A percentile compares a stretch with the other conserved stretches of the same genome.
phyloP scores from a whole-genome alignment of 2,329 filamentous ascomycete species.

The Neurospora sp. region DNA sequence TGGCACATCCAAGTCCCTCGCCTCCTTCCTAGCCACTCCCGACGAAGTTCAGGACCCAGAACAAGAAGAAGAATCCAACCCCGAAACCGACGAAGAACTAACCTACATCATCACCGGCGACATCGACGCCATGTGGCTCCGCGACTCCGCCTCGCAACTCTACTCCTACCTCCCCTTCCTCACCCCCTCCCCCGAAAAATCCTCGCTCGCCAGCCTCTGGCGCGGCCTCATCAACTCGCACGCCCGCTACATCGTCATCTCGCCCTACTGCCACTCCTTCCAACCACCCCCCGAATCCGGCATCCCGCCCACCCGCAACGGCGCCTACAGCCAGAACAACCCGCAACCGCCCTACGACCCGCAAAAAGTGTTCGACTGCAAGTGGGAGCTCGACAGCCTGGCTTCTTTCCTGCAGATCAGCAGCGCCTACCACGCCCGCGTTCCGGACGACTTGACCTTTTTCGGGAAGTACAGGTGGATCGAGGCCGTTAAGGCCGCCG shows the following conservation, averaged over 20 bases:
- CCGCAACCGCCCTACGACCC: slow-evolving; percentile 56
- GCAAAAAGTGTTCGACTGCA: slow-evolving; percentile 71
- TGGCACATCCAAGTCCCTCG: not conserved
- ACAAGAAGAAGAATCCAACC: slow-evolving; percentile 21
- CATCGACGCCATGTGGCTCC: slow-evolving; percentile 81
- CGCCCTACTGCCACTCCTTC: slow-evolving; percentile 84
- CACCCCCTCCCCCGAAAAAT: slow-evolving; percentile 38
- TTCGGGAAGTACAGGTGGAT: slow-evolving; percentile 55
- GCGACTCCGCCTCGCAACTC: slow-evolving; percentile 71
- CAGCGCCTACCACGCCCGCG: slow-evolving; percentile 63
- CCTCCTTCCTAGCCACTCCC: not conserved
- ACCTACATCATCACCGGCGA: slow-evolving; percentile 78
- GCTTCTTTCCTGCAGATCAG: slow-evolving; percentile 76
- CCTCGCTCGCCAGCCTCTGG: slow-evolving; percentile 58
- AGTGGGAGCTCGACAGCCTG: slow-evolving; percentile 84
- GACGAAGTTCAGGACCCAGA: slow-evolving; percentile 11
- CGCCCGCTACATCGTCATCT: slow-evolving; percentile 54
- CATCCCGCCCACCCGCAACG: slow-evolving; percentile 47
- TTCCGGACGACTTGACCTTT: slow-evolving; percentile 44
- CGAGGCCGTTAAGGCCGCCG: slow-evolving; percentile 54
- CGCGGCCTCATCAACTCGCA: slow-evolving; percentile 65
- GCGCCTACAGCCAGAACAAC: slow-evolving; percentile 48
- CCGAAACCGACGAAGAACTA: slow-evolving; percentile 45
- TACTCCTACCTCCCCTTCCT: slow-evolving; percentile 58
- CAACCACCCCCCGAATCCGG: slow-evolving; percentile 73